These are phyloP conservation scores for Aspergillus cavernicola DNA, from an alignment of 495 filamentous ascomycete species.

Conservation along the genomic window DNA sequence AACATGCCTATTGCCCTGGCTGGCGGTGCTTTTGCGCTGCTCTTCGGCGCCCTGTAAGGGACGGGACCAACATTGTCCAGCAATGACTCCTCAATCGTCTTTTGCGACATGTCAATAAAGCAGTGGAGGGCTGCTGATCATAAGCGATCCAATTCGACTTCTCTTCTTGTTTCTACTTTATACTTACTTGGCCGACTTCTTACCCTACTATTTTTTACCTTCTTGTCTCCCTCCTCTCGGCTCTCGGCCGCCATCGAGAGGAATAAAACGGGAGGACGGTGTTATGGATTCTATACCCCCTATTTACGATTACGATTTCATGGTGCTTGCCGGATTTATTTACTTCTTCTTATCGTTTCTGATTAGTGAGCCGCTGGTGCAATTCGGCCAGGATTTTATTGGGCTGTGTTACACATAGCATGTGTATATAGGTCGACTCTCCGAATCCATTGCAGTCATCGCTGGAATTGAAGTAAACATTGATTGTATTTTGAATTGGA, in stretches of 20 bases:
- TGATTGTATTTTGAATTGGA: not conserved
- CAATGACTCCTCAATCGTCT: slow-evolving; percentile 1
- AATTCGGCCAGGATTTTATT: slow-evolving; percentile 5
- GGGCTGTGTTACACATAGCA: slow-evolving; percentile 12
- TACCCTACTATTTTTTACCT: slow-evolving; percentile 9
- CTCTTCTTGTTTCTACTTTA: slow-evolving; percentile 16
- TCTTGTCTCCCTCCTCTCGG: slow-evolving; percentile 14
- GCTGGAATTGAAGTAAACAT: not conserved
- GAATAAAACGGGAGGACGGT: slow-evolving; percentile 11
- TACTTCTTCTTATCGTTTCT: slow-evolving; percentile 10
- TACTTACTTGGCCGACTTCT: slow-evolving; percentile 2
- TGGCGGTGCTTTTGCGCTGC: slow-evolving; percentile 37
- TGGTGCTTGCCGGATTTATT: slow-evolving; percentile 11
- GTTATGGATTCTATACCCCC: slow-evolving; percentile 34
- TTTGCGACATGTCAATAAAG: not conserved
- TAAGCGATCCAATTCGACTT: slow-evolving; percentile 14
- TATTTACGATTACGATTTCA: slow-evolving; percentile 34
- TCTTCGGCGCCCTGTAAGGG: slow-evolving; percentile 33
- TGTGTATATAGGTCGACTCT: slow-evolving; percentile 15
- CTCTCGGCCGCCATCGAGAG: slow-evolving; percentile 17
- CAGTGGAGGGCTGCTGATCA: slow-evolving; percentile 12
- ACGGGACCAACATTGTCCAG: slow-evolving; percentile 6
- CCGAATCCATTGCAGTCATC: slow-evolving; percentile 14
- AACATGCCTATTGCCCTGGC: slow-evolving; percentile 33
- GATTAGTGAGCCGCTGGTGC: slow-evolving; percentile 10